Base-by-base conservation (phyloP, 176 grass and related monocot genomes). In the Puccinellia tenuiflora region DNA sequence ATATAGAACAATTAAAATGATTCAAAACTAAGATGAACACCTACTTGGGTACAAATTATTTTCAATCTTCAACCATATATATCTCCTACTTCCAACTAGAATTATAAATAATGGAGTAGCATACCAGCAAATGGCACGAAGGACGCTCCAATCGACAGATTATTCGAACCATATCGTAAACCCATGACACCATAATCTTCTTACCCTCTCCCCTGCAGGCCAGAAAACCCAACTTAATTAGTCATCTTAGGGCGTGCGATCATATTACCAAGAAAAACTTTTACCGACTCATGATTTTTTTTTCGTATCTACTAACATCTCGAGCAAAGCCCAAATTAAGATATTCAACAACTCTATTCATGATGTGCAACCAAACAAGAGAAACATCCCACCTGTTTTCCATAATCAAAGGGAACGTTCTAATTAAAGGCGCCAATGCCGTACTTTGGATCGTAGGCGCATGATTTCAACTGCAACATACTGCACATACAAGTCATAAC, bases 371-470 rank as follows among this genome's bases (percentile, higher is more conserved):
- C 24, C 61, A 63, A 83, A 74, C 6, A 75, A 47, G 37, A 8
- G 0, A 62, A 59, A 72, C 38, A 63, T 17, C 10, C 9, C 81
- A 90, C 91, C 91, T 93, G 60, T 85, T 76, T 64, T 50, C 37
- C 78, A 79, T 88, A 65, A 93, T 57, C 85, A 93, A 79, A 46
- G 91, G 88, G 12, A 93, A 90, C 40, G 84, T 53, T 38, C 88
- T 85, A n/a, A n/a, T n/a, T n/a, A 83, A 93, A 93, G 69, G 85
- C 85, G 34, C 88, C 88, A 43, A 93, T 15, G 14, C 66, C 64
- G 53, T 90, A 90, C 76, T 79, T 88, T 21, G 88, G 78, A 79
- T 87, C 43, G 75, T 93, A 93, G 34, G 81, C 71, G 63, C 81
- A 88, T 9, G 88, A 85, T 46, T 78, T 93, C 71, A 90, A 48